Conservation (phyloP, 73 alveolate genomes). For the Durusdinium trenchii region DNA sequence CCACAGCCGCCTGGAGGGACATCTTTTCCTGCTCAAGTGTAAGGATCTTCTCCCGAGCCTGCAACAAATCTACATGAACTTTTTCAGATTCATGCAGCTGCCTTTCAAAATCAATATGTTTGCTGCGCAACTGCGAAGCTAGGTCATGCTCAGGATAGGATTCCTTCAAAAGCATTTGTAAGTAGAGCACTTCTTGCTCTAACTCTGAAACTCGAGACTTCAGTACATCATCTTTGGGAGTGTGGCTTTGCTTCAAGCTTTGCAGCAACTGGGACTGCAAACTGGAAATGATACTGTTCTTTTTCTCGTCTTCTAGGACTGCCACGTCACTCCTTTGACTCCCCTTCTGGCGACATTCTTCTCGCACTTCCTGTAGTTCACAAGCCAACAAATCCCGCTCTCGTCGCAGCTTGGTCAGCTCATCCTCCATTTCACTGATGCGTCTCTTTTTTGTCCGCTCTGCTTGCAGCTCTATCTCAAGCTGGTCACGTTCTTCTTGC, state of each 20-base stretch:
- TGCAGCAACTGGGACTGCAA: conserved; percentile 39
- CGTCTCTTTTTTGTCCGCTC: conserved; percentile 62
- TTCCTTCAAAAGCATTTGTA: conserved; percentile 64
- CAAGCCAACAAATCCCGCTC: conserved; percentile 20
- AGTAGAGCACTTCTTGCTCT: conserved; percentile 61
- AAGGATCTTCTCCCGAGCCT: not conserved
- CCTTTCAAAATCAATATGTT: conserved; percentile 23
- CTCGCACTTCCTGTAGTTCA: conserved; percentile 58
- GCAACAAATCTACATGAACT: not conserved
- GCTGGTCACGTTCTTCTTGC: not conserved
- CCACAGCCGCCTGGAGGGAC: conserved; percentile 41
- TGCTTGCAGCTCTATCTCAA: conserved; percentile 32
- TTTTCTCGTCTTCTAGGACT: not conserved
- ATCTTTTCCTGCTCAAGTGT: conserved; percentile 42
- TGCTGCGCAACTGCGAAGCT: conserved; percentile 31
- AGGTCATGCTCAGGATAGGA: conserved; percentile 85
- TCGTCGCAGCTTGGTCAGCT: conserved; percentile 47
- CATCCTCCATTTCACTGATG: conserved; percentile 86
- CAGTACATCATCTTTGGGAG: not conserved
- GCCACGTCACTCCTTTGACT: not conserved
- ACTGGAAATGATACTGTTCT: not conserved
- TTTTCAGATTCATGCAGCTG: conserved; percentile 20
- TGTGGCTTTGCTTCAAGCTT: not conserved
- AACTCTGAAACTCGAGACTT: conserved; percentile 42
- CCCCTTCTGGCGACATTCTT: conserved; percentile 2